Conservation (phyloP, 345 rosid species). For the Xanthoceras sorbifolium region DNA sequence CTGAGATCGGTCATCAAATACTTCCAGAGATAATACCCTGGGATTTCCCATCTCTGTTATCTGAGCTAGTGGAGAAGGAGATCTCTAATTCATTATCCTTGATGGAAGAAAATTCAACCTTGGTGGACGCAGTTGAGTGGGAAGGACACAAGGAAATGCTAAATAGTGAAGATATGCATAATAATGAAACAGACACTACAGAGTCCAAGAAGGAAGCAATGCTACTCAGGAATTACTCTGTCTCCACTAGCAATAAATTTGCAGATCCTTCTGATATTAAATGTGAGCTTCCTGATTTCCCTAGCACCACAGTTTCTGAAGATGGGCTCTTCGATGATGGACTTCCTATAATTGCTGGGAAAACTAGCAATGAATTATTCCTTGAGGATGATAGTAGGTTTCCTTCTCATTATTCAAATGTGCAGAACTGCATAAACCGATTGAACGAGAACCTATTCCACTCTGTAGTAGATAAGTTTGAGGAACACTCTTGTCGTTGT, state of each 20-base stretch:
- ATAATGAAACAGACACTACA: constrained; percentile 38
- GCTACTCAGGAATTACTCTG: constrained; percentile 59
- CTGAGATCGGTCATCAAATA: constrained; percentile 54
- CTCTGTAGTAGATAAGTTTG: constrained; percentile 32
- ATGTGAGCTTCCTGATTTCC: constrained; percentile 42
- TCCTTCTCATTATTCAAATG: constrained; percentile 32
- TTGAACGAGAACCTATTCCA: constrained; percentile 32
- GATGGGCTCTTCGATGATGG: constrained; percentile 45
- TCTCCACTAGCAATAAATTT: constrained; percentile 44
- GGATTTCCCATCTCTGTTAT: constrained; percentile 70
- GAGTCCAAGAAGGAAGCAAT: constrained; percentile 81
- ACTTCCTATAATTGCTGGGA: constrained; percentile 25
- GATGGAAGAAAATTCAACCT: constrained; percentile 46
- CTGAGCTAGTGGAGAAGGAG: constrained; percentile 78
- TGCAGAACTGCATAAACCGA: constrained; percentile 34
- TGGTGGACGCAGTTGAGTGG: constrained; percentile 39
- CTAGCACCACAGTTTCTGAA: constrained; percentile 60
- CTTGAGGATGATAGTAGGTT: constrained; percentile 30
- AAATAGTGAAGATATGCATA: constrained; percentile 34
- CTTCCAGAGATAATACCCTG: constrained; percentile 70
- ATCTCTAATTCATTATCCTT: constrained; percentile 42
- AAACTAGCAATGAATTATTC: constrained; percentile 29
- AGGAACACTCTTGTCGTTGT: constrained; percentile 32
- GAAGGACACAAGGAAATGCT: constrained; percentile 44
- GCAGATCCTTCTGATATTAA: constrained; percentile 32